Evolutionary conservation across 495 filamentous ascomycete genomes (phyloP), one percentile per base, ranked within the genome.

Genomic region (Daldinia grandis): DNA sequence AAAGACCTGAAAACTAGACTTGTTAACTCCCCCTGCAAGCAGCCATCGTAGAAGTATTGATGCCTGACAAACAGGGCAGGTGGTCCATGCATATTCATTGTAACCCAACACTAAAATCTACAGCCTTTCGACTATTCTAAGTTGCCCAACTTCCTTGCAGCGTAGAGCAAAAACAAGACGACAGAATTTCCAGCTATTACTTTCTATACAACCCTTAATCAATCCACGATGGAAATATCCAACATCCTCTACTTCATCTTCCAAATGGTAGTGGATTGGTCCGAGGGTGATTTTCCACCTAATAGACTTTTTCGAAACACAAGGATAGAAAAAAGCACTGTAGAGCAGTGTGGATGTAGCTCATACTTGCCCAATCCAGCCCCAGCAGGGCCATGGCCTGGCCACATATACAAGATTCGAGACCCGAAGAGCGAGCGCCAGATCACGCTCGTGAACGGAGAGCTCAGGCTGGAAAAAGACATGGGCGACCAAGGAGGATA

Each of bases 391-490:
- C 75, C 75, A 28, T 61, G 63, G 60, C 69, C 75, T 5, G 66
- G 64, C 10, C 50, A 51, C 0, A 76, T 66, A 3, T 79, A 70
- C 37, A 76, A 78, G 15, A 79, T 78, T 60, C 76, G 77, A 58
- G 66, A 69, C 3, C 60, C 54, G 2, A 17, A 38, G 2, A 68
- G 76, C 1, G 24, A 68, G 9, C 49, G 75, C 1, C 61, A 79
- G n/a, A 56, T 81, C 47, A 81, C 78, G 8, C 65, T 81, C 3
- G 40, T 69, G 47, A 64, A 75, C 5, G 79, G 78, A 4, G 40
- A 75, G 31, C 58, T 79, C n/a, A 17, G 70, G 15, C 66, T 80
- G 6, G 65, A 72, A 17, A 56, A 47, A 3, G 44, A 69, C 25
- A 61, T 72, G 25, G 77, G 74, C 31, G 63, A 72, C 37, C 72